Evolutionary conservation across 108 stramenopile species (phyloP), one percentile per base, ranked within the genome.

Genomic region (Skeletonema grethae): DNA sequence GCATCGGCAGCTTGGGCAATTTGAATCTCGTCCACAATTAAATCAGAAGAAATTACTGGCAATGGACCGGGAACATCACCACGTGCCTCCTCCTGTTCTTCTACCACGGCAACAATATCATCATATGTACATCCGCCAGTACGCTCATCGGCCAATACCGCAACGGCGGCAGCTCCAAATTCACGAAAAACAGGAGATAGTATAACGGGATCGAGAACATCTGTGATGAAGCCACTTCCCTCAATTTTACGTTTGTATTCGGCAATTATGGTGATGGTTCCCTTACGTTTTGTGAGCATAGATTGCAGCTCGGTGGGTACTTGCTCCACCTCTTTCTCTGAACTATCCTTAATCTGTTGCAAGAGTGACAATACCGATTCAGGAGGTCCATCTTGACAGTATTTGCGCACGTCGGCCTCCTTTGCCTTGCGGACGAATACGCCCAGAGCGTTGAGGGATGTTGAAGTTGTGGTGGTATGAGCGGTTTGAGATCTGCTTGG

Each of bases 181-280:
- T 93, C 90, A 13, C 94, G 88, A 86, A 95, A 95, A 12, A 76
- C 68, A 12, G 80, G 80, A 2, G 82, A 80, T 22, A 82, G 53
- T 29, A 83, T 46, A 3, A 28, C 56, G n/a, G 82, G 82, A 72
- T 46, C 65, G 46, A 65, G 66, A 20, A 60, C 72, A 5, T 69
- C 71, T 55, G 50, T 53, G 31, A 76, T 66, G 74, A 72, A 82
- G 13, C 72, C 87, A 34, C 46, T 48, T 2, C 43, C 76, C 35
- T 66, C 70, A 36, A 83, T 5, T 29, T 87, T 93, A 57, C 92
- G 86, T 72, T 92, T 93, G 85, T 89, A 95, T 83, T 95, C 94
- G 29, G 92, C 94, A 69, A 95, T 91, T 15, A 95, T 83, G 28
- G 92, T 84, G 71, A 95, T 82, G 64, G 94, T 95, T 20, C 94